phyloP scores from a whole-genome alignment of 2,329 filamentous ascomycete genomes.

The Botrytis fabae region DNA sequence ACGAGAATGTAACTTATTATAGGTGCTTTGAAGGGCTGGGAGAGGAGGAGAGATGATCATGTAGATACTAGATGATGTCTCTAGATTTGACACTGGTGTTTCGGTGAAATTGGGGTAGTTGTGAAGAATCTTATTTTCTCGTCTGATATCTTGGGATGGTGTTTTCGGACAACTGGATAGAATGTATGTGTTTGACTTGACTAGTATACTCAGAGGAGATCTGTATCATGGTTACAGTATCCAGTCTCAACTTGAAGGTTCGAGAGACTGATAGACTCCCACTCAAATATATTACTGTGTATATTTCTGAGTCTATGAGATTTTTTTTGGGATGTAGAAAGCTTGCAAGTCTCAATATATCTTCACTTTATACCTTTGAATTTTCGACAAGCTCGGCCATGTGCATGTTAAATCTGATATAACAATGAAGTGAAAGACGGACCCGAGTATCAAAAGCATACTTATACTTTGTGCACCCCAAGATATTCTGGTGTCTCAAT shows the following conservation, averaged over 20 bases:
- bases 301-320: neutral
- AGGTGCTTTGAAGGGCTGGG: neutral
- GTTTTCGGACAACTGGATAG: neutral
- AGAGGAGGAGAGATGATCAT: neutral
- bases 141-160: neutral
- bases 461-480: neutral
- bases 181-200: neutral
- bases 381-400: neutral
- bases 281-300: neutral
- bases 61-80: neutral
- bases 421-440: neutral
- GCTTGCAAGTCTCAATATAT: too few relatives aligned
- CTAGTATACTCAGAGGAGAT: neutral
- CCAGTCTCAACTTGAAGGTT: neutral
- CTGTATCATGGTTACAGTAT: neutral
- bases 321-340: neutral
- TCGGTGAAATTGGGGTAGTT: neutral
- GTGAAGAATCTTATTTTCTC: neutral
- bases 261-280: neutral
- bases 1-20: neutral
- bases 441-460: constrained; percentile 2
- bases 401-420: neutral
- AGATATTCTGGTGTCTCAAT: neutral
- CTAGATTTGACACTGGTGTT: neutral
- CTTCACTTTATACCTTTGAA: neutral